A percentile compares a stretch with the other conserved stretches of the same genome.
These are phyloP conservation scores for Zoysia matrella DNA, from an alignment of 202 grass and related monocot genomes.

Conservation along the genomic window DNA sequence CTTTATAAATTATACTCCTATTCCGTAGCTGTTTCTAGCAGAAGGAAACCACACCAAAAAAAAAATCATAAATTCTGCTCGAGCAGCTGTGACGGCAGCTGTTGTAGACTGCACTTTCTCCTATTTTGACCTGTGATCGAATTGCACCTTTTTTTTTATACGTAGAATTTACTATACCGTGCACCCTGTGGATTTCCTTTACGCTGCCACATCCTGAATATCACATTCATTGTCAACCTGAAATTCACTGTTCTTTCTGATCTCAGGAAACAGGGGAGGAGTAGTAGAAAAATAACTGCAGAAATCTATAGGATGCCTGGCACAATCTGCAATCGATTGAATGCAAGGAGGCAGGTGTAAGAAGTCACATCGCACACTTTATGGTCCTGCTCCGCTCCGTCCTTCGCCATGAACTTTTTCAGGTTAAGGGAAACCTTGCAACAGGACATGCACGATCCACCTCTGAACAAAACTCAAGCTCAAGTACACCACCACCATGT, in stretches of 20 bases:
- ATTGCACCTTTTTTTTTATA: background rate
- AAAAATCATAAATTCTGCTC: too few species aligned
- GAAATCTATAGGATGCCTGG: constrained; percentile 36
- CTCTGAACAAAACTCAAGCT: constrained; percentile 8
- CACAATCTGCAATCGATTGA: constrained; percentile 46
- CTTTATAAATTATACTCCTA: constrained; percentile 10
- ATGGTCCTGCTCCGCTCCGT: constrained; percentile 7
- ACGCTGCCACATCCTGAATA: constrained; percentile 31
- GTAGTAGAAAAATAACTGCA: background rate
- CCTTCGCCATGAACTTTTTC: background rate
- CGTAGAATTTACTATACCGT: background rate
- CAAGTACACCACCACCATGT: background rate
- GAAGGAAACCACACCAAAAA: background rate
- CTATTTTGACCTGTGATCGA: constrained; percentile 4
- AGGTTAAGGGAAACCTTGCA: constrained; percentile 29
- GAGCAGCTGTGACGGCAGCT: too few species aligned
- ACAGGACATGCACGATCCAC: background rate
- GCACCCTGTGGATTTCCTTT: background rate
- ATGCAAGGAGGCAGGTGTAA: constrained; percentile 34
- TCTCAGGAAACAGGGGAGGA: background rate
- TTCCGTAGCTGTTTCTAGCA: constrained; percentile 27
- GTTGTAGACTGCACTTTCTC: too few species aligned
- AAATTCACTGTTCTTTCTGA: constrained; percentile 15
- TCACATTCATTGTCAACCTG: constrained; percentile 17
- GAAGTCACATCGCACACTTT: constrained; percentile 26